Evolutionary conservation across 345 rosid species (phyloP).

Genomic region (Moringa oleifera): DNA sequence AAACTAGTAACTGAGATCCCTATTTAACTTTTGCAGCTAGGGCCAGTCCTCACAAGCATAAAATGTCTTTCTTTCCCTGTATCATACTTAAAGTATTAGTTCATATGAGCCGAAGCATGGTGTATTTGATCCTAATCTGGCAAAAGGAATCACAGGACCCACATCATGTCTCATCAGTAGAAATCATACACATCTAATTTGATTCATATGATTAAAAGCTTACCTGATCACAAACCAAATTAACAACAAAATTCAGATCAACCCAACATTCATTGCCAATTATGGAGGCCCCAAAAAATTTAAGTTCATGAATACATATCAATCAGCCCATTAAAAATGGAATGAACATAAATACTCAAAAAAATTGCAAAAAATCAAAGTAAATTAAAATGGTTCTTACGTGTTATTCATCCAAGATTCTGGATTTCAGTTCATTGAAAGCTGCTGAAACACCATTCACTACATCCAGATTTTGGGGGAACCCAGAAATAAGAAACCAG

Average conservation of each 20-base stretch:
- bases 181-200: not conserved
- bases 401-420: conserved; percentile 30
- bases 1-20: too few relatives aligned
- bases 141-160: not conserved
- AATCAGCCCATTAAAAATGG: not conserved
- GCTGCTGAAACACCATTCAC: conserved; percentile 33
- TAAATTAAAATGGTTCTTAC: conserved; percentile 24
- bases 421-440: conserved; percentile 27
- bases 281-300: not conserved
- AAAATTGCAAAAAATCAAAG: not conserved
- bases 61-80: too few relatives aligned
- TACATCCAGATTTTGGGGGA: conserved; percentile 19
- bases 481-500: conserved; percentile 4
- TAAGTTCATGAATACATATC: conserved; percentile 1
- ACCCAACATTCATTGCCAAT: not conserved
- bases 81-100: too few relatives aligned
- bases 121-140: not conserved
- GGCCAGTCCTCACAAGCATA: not conserved
- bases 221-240: not conserved
- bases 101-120: not conserved
- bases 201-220: not conserved
- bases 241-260: too few relatives aligned
- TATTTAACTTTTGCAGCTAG: not conserved
- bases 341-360: not conserved
- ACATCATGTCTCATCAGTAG: not conserved